These are phyloP conservation scores for Rhodotorula kratochvilovae DNA, from an alignment of 768 basidiomycete genomes.

Conservation along the genomic window DNA sequence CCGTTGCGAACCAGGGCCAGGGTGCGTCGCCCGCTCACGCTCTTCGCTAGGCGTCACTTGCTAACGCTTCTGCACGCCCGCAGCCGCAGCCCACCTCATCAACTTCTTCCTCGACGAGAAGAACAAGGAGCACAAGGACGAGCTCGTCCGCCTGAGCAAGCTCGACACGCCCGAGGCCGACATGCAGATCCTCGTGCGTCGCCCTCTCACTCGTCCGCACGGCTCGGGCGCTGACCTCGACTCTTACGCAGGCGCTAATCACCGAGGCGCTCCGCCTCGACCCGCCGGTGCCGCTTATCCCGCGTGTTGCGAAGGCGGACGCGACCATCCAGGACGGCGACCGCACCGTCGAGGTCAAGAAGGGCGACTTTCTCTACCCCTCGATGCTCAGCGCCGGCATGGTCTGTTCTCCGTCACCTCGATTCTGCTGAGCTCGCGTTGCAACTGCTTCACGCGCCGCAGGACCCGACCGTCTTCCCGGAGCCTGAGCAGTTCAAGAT, in stretches of 20 bases:
- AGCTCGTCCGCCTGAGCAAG: neutral
- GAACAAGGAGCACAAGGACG: neutral
- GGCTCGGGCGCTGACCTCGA: conserved; percentile 7
- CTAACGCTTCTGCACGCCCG: neutral
- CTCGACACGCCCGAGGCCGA: conserved; percentile 1
- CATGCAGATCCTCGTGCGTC: conserved; percentile 3
- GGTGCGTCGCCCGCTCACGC: neutral
- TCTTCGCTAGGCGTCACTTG: neutral
- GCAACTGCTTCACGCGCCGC: neutral
- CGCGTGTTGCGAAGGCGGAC: conserved; percentile 11
- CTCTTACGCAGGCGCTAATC: conserved; percentile 9
- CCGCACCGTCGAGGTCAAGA: conserved; percentile 8
- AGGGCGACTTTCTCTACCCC: conserved; percentile 14
- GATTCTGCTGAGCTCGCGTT: no score
- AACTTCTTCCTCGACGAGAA: conserved; percentile 22
- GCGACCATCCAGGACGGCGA: conserved; percentile 16
- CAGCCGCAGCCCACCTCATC: conserved; percentile 3
- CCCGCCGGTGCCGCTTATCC: conserved; percentile 14
- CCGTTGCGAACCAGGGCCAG: neutral
- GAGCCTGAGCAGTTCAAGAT: conserved; percentile 5
- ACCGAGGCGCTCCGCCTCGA: conserved; percentile 22
- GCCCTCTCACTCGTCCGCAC: neutral
- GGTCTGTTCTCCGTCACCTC: neutral
- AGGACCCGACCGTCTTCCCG: conserved; percentile 24
- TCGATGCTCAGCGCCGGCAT: neutral